Evolutionary conservation across 768 basidiomycete genomes (phyloP).

Genomic region (Guyanaporus albipodus): DNA sequence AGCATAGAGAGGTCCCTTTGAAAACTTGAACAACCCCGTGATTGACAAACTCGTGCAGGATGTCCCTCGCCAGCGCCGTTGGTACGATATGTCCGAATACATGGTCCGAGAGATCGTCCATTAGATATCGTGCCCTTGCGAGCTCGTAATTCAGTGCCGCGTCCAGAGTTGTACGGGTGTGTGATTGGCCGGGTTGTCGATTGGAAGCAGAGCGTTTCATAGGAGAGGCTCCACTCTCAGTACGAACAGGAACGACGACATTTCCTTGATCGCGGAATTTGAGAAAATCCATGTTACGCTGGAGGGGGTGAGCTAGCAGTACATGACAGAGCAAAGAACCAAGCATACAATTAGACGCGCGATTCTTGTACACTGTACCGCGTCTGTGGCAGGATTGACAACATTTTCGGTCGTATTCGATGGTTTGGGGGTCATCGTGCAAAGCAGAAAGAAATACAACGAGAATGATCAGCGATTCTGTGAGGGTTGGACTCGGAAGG

Average conservation of each 20-base stretch:
- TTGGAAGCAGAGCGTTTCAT: not conserved
- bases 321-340: not conserved
- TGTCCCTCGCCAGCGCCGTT: not conserved
- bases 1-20: too few relatives aligned
- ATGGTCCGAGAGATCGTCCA: slow-evolving; percentile 6
- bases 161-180: slow-evolving; percentile 2
- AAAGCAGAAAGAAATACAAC: too few relatives aligned
- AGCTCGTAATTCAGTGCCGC: slow-evolving; percentile 1
- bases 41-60: not conserved
- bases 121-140: not conserved
- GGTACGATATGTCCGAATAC: slow-evolving; percentile 4
- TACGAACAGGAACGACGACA: not conserved
- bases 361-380: not conserved
- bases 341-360: not conserved
- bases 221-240: not conserved
- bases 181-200: not conserved
- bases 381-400: not conserved
- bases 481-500: too few relatives aligned
- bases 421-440: not conserved
- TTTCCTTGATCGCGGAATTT: not conserved
- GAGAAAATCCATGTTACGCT: not conserved
- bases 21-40: not conserved
- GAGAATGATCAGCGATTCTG: too few relatives aligned
- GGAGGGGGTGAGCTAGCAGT: too few relatives aligned
- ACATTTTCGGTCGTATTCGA: too few relatives aligned